Percentiles rank a stretch among this genome's conserved stretches.
Conservation (phyloP, 345 rosid genomes). For the Citrus cavaleriei region DNA sequence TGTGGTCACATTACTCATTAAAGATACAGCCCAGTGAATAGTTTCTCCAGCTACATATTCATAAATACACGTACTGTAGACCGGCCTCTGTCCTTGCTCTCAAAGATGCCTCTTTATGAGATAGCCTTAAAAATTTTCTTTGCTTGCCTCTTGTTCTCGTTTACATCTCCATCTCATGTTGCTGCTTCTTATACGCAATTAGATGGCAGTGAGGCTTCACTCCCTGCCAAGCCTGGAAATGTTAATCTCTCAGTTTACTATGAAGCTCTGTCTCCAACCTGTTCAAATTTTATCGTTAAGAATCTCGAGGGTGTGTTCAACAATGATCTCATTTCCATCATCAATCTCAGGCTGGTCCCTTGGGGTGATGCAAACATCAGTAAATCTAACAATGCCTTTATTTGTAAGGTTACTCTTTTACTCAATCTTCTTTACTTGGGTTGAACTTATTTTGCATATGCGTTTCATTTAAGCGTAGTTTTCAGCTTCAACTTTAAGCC, state of each 20-base stretch:
- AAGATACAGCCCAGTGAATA: background rate
- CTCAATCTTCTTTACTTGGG: background rate
- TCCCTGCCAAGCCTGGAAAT: slow-evolving; percentile 7
- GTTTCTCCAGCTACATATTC: background rate
- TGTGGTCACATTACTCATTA: background rate
- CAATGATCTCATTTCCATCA: slow-evolving; percentile 34
- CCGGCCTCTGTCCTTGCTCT: background rate
- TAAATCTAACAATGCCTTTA: slow-evolving; percentile 6
- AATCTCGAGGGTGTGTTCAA: slow-evolving; percentile 26
- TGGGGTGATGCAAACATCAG: slow-evolving; percentile 35
- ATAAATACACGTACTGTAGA: background rate
- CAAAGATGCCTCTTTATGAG: slow-evolving; percentile 20
- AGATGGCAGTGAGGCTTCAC: background rate
- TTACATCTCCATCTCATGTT: slow-evolving; percentile 13
- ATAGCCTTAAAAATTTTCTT: background rate
- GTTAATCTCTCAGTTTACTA: slow-evolving; percentile 44
- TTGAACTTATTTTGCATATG: background rate
- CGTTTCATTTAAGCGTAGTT: background rate
- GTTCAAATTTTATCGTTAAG: slow-evolving; percentile 32
- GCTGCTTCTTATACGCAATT: background rate
- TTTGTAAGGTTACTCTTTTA: slow-evolving; percentile 29
- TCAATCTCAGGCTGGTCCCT: slow-evolving; percentile 46
- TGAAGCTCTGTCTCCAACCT: slow-evolving; percentile 27
- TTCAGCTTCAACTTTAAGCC: background rate
- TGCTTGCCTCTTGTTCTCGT: background rate